Evolutionary conservation across 2,329 filamentous ascomycete genomes (phyloP), one percentile per base, ranked within the genome.

Genomic region (Pseudocercospora musae): DNA sequence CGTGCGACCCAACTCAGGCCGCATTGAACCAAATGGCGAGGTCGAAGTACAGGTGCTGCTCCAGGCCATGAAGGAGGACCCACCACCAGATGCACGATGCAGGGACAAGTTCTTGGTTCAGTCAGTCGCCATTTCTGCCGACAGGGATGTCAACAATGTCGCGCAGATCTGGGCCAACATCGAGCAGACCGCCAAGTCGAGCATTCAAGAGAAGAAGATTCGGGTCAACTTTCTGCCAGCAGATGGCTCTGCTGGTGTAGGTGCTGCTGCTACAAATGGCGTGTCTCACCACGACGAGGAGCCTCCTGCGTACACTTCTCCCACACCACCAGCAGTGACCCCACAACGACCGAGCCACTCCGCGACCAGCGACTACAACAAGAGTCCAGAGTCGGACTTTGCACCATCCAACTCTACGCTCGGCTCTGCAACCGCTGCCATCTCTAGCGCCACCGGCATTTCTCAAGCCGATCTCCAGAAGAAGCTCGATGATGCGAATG

Each of bases 91-190:
- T 76, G 88, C 90, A 66, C 93, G 92, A 78, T 99, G 95, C 82
- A 89, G 91, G 77, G 94, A 98, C 84, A 98, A 98, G 82, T 98
- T 98, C 78, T 86, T 98, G 59, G 94, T 98, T 37, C 94, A 98
- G 79, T 96, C 93, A 25, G 91, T 96, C 54, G 83, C 87, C 57
- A 90, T 97, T 68, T 89, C 89, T 21, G 83, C 87, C 66, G 91
- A 96, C 73, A 91, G 92, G 79, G 92, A 96, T 73, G 91, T 91
- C 72, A 83, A 84, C 62, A 96, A 89, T 74, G 87, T 96, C 66
- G 84, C 88, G 54, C 85, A 90, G 50, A 91, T 97, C 73, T 96
- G 93, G 87, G 86, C 82, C 70, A 81, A 84, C 85, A 82, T 89
- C 75, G 81, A 95, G 82, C 85, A 88, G 74, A 84, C 84, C 9